Percentiles rank a stretch among this genome's conserved stretches.
phyloP scores from a whole-genome alignment of 805 yeast species.

The Candida suzukii region DNA sequence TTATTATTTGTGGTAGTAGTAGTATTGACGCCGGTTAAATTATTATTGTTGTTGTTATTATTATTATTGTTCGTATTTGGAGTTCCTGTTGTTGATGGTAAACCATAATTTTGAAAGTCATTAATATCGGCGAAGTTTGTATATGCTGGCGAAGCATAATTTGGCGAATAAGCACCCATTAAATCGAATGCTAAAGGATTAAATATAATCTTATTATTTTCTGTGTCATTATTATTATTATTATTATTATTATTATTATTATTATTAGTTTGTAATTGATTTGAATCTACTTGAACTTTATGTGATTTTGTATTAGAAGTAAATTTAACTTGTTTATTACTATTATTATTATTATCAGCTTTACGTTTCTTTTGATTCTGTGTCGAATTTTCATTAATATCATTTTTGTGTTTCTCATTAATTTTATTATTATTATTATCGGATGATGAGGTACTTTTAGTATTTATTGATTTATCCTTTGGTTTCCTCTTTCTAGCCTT shows the following conservation, averaged over 20 bases:
- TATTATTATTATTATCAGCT: too few relatives aligned
- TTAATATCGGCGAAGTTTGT: neutral
- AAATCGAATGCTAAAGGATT: constrained; percentile 21
- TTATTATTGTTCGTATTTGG: too few relatives aligned
- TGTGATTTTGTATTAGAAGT: too few relatives aligned
- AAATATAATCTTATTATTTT: constrained; percentile 14
- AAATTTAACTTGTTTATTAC: too few relatives aligned
- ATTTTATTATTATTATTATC: neutral
- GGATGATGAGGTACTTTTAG: neutral
- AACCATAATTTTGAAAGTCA: neutral
- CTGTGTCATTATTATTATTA: neutral
- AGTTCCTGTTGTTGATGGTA: neutral
- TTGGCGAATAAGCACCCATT: neutral
- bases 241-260: neutral
- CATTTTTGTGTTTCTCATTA: neutral
- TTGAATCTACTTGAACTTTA: too few relatives aligned
- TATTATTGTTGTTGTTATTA: neutral
- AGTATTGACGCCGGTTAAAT: too few relatives aligned
- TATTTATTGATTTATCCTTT: constrained; percentile 5
- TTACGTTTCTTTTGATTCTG: too few relatives aligned
- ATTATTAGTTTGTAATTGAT: too few relatives aligned
- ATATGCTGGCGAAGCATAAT: neutral
- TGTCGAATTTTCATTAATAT: too few relatives aligned
- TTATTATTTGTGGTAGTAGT: too few relatives aligned
- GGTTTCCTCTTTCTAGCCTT: constrained; percentile 35